These are phyloP conservation scores for Chenopodium quinoa DNA, from an alignment of 148 eudicot genomes.

Conservation along the genomic window DNA sequence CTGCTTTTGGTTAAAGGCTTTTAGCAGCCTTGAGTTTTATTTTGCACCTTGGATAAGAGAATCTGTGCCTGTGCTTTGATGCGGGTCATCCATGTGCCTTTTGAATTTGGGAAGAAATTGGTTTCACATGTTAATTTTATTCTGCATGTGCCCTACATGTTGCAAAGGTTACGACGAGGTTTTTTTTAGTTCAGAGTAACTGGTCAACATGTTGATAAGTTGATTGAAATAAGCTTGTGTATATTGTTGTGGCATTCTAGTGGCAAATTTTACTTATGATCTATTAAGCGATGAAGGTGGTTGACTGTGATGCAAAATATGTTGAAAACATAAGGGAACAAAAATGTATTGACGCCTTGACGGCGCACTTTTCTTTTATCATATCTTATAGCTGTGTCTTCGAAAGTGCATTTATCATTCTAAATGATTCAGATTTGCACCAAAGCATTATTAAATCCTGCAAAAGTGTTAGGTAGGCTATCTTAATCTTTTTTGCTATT, in stretches of 20 bases:
- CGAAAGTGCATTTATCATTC: not conserved
- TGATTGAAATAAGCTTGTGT: conserved; percentile 17
- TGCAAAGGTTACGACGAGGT: conserved; percentile 28
- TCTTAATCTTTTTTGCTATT: not conserved
- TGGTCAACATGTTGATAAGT: conserved; percentile 23
- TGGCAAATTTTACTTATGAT: conserved; percentile 4
- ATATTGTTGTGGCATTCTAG: conserved; percentile 14
- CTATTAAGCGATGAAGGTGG: not conserved
- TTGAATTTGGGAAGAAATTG: conserved; percentile 2
- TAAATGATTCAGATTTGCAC: conserved; percentile 6
- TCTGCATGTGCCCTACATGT: conserved; percentile 24
- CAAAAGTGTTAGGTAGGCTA: conserved; percentile 5
- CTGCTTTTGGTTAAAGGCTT: conserved; percentile 42
- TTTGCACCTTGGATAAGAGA: not conserved
- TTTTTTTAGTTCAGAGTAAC: conserved; percentile 34
- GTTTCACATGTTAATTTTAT: conserved; percentile 16
- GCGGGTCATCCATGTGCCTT: conserved; percentile 13
- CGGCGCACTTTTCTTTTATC: not conserved
- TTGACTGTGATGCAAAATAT: not conserved
- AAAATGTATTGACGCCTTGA: not conserved
- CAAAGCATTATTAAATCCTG: not conserved
- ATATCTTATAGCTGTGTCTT: not conserved
- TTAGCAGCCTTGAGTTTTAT: not conserved
- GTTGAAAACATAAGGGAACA: not conserved
- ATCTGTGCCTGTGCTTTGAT: conserved; percentile 8